Evolutionary conservation across 2,329 filamentous ascomycete species (phyloP), one percentile per base, ranked within the genome.

Genomic region (Pseudopyrenochaeta lycopersici): DNA sequence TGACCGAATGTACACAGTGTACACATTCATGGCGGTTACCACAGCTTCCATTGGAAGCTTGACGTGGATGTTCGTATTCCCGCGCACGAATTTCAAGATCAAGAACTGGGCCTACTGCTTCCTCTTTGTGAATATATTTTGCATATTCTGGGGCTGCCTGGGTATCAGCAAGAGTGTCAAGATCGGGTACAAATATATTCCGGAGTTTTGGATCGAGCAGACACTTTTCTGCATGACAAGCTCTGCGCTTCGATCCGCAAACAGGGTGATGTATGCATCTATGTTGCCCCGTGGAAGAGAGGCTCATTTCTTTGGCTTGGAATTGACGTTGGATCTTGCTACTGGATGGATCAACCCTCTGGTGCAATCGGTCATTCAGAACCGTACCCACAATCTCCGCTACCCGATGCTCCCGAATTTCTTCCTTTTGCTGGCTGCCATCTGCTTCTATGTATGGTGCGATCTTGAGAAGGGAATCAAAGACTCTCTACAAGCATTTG

Each of bases 1-100:
- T n/a, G 52, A 52, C 29, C 54, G 60, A 11, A 47, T 61, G 14
- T 63, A 61, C 30, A 51, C 49, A 12, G 55, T 63, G 20, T 63
- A 58, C 47, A 56, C 60, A 1, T 62, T 63, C 41, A 63, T 56
- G 20, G 59, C 44, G 33, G 58, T 63, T 7, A 56, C 59, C 14
- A 56, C 56, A 2, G 60, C 58, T 18, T 56, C 50, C 14, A 42
- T 61, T 35, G 58, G 60, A 7, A 61, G 58, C 29, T 30, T 63
- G 20, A 45, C 44, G 12, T 63, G 60, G 36, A 44, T 63, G 30
- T 63, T 54, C 21, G n/a, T 56, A 12, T 63, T 56, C 27, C 58
- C 58, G 0, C 58, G 50, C 18, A 46, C 49, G 12, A 39, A 40
- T n/a, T 41, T 52, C 33, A 52, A 52, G 20, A 52, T 52, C 35